Evolutionary conservation across 2,329 filamentous ascomycete genomes (phyloP).

Genomic region (Ascochyta clinopodiicola): DNA sequence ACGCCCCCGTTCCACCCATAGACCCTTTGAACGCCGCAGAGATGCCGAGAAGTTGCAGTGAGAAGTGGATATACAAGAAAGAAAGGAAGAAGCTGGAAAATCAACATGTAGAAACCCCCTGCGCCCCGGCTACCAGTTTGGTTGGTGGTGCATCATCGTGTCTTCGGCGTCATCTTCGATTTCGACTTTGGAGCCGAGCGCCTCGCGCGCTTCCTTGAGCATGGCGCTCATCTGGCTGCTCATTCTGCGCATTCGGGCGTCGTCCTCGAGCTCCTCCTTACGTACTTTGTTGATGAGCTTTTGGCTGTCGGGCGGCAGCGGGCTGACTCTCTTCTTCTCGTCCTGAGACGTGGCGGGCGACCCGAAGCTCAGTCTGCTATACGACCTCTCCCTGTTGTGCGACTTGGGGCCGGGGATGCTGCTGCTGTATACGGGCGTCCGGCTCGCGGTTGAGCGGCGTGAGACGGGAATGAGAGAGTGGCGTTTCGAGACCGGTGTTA

Average conservation of each 20-base stretch:
- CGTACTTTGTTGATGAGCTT: slow-evolving; percentile 74
- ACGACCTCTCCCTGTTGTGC: slow-evolving; percentile 31
- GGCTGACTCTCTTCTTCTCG: slow-evolving; percentile 34
- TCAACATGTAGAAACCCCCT: no score
- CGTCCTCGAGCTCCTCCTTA: slow-evolving; percentile 77
- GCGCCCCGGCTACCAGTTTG: background rate
- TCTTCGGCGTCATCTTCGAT: slow-evolving; percentile 43
- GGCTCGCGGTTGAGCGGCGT: slow-evolving; percentile 45
- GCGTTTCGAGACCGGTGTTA: slow-evolving; percentile 31
- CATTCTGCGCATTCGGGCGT: slow-evolving; percentile 79
- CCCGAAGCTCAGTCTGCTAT: slow-evolving; percentile 42
- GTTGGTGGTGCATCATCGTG: slow-evolving; percentile 8
- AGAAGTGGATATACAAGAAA: no score
- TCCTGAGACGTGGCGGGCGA: slow-evolving; percentile 36
- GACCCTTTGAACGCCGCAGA: background rate
- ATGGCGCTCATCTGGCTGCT: slow-evolving; percentile 82
- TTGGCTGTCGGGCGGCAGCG: slow-evolving; percentile 69
- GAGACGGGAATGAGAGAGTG: slow-evolving; percentile 54
- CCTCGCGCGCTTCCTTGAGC: slow-evolving; percentile 88
- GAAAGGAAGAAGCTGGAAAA: background rate
- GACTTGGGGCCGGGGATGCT: slow-evolving; percentile 9
- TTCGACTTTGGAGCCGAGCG: slow-evolving; percentile 65
- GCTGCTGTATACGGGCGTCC: slow-evolving; percentile 27
- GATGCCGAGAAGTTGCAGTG: background rate
- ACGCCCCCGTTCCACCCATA: no score